phyloP scores from a whole-genome alignment of 2,329 filamentous ascomycete species.

The Cordyceps fumosorosea region DNA sequence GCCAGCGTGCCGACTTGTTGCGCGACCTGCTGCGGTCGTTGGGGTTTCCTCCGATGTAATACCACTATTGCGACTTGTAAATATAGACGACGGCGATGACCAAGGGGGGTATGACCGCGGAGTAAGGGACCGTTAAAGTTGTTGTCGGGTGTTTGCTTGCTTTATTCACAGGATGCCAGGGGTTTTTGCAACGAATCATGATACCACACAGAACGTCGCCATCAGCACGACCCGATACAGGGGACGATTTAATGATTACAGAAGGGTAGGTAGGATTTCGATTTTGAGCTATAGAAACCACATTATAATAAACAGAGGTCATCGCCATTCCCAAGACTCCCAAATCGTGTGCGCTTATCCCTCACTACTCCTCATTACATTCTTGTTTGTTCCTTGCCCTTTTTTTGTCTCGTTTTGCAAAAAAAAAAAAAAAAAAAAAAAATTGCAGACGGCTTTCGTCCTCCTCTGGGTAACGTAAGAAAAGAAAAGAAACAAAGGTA shows the following conservation, averaged over 20 bases:
- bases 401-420: neutral
- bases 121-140: neutral
- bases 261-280: neutral
- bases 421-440: neutral
- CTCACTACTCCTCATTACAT: neutral
- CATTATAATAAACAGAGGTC: no score
- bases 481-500: neutral
- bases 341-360: neutral
- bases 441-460: neutral
- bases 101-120: neutral
- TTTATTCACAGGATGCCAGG: neutral
- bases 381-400: neutral
- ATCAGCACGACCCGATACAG: neutral
- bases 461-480: neutral
- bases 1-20: neutral
- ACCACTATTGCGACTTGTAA: neutral
- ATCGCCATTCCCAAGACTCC: no score
- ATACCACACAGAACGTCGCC: neutral
- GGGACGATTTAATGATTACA: neutral
- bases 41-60: neutral
- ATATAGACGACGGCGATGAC: no score
- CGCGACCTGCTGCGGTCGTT: neutral
- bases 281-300: neutral
- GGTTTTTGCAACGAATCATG: no score
- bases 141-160: neutral